Evolutionary conservation across 73 alveolate species (phyloP).

Genomic region (Paramecium primaurelia): DNA sequence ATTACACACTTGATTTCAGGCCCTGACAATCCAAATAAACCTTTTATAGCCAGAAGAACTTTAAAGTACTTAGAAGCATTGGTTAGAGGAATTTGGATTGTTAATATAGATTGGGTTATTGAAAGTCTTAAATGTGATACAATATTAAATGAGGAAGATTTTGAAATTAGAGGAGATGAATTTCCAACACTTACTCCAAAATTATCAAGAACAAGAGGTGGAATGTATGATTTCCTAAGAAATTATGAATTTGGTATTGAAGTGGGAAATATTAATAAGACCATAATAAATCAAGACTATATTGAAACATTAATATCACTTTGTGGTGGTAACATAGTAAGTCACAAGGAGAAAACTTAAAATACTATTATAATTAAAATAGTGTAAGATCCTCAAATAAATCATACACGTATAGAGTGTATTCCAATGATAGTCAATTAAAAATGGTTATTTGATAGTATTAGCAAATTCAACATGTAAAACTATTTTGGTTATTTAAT

Average conservation of each 20-base stretch:
- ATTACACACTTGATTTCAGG: background rate
- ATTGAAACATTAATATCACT: background rate
- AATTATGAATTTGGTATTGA: background rate
- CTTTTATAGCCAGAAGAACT: slow-evolving; percentile 27
- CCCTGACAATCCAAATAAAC: background rate
- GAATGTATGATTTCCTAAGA: background rate
- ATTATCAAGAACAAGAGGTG: background rate
- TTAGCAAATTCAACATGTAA: background rate
- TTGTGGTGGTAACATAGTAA: background rate
- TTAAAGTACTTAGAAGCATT: background rate
- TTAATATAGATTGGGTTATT: background rate
- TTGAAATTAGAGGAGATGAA: slow-evolving; percentile 15
- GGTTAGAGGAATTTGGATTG: background rate
- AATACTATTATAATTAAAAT: background rate
- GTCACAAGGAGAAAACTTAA: background rate
- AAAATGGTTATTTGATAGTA: slow-evolving; percentile 11
- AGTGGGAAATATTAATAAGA: background rate
- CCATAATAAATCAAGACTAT: background rate
- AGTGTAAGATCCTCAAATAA: background rate
- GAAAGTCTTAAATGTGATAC: background rate
- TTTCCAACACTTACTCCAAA: background rate
- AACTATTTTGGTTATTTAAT: background rate
- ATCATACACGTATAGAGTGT: background rate
- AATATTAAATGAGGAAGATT: background rate
- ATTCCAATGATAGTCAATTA: background rate